These are phyloP conservation scores for Discostella pseudostelligera DNA, from an alignment of 108 stramenopile genomes.

Conservation along the genomic window DNA sequence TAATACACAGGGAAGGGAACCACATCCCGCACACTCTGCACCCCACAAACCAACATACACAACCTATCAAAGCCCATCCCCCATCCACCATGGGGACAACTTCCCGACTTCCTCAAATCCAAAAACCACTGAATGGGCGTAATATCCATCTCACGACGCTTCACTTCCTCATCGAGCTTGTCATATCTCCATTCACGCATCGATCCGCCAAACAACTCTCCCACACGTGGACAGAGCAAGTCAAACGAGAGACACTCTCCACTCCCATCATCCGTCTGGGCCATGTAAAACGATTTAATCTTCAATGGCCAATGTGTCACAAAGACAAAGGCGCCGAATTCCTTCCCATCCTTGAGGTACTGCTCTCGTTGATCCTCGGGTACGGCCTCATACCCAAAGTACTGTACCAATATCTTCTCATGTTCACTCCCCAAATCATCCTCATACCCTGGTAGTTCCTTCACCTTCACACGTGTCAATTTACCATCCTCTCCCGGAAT, in stretches of 20 bases:
- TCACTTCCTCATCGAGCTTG: constrained; percentile 68
- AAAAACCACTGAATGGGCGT: constrained; percentile 87
- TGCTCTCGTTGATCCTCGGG: constrained; percentile 58
- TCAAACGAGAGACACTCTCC: constrained; percentile 91
- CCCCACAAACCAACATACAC: constrained; percentile 81
- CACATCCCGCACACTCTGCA: constrained; percentile 93
- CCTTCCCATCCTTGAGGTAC: constrained; percentile 44
- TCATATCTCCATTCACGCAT: constrained; percentile 89
- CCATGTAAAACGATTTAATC: constrained; percentile 98
- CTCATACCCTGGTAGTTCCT: constrained; percentile 64
- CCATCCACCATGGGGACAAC: constrained; percentile 93
- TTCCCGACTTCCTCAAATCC: constrained; percentile 89
- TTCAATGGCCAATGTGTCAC: constrained; percentile 92
- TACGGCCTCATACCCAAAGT: constrained; percentile 60
- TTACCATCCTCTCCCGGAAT: constrained; percentile 61
- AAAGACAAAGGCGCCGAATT: constrained; percentile 81
- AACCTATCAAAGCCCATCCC: constrained; percentile 96
- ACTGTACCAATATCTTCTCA: constrained; percentile 89
- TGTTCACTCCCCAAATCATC: constrained; percentile 92
- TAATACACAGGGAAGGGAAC: constrained; percentile 94
- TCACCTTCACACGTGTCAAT: constrained; percentile 56
- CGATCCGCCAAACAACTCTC: constrained; percentile 93
- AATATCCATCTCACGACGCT: constrained; percentile 67
- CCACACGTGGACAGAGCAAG: constrained; percentile 87
- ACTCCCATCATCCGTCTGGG: constrained; percentile 81